These are phyloP conservation scores for Endotrypanum monterogeii DNA, from an alignment of 208 protist genomes.

Conservation along the genomic window DNA sequence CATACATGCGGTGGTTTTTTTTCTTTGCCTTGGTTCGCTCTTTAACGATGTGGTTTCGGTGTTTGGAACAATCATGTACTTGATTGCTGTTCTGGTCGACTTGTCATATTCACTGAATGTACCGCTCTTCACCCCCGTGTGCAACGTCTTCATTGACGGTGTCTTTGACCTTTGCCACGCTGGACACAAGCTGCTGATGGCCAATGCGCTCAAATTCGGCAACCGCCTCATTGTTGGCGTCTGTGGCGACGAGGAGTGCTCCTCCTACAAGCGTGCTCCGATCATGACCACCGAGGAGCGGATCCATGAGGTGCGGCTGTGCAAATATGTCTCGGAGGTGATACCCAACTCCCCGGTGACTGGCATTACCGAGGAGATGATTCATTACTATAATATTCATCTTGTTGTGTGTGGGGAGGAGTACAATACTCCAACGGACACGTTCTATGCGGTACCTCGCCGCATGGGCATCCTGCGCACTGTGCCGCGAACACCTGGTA, in stretches of 20 bases:
- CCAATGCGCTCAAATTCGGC: conserved; percentile 82
- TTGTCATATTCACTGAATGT: conserved; percentile 87
- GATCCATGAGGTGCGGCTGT: conserved; percentile 85
- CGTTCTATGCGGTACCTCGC: conserved; percentile 87
- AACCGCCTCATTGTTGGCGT: conserved; percentile 93
- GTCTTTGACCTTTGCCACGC: conserved; percentile 94
- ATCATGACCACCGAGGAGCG: conserved; percentile 93
- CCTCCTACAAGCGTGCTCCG: conserved; percentile 88
- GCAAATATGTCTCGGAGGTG: conserved; percentile 90
- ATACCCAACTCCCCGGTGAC: conserved; percentile 87
- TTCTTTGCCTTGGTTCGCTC: conserved; percentile 82
- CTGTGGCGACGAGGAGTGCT: conserved; percentile 88
- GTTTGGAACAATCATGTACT: conserved; percentile 65
- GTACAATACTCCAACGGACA: conserved; percentile 89
- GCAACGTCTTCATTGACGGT: conserved; percentile 93
- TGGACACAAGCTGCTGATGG: conserved; percentile 90
- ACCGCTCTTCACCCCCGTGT: conserved; percentile 88
- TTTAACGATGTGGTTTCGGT: conserved; percentile 88
- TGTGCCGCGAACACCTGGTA: conserved; percentile 90
- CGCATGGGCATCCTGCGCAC: conserved; percentile 87
- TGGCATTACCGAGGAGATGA: conserved; percentile 89
- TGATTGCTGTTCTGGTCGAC: conserved; percentile 84
- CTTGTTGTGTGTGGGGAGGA: conserved; percentile 91
- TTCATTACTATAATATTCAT: conserved; percentile 93
- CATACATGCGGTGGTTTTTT: conserved; percentile 85